phyloP scores from a whole-genome alignment of 225 moss, liverwort and hornwort species.

The Anthoceros angustus region DNA sequence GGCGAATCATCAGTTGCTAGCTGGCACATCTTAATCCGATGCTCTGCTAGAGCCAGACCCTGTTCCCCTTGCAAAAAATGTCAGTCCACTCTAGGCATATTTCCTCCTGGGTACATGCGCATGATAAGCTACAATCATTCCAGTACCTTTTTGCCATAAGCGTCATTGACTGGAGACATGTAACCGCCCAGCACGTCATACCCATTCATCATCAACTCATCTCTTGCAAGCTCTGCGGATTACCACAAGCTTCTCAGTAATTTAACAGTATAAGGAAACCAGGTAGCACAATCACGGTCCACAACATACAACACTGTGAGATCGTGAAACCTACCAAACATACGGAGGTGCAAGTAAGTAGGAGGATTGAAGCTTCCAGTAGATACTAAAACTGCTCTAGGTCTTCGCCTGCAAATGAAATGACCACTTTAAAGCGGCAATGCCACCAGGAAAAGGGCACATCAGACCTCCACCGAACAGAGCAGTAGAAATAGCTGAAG shows the following conservation, averaged over 20 bases:
- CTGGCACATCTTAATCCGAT: slow-evolving; percentile 76
- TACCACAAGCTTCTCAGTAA: not conserved
- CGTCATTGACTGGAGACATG: slow-evolving; percentile 86
- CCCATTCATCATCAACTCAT: slow-evolving; percentile 64
- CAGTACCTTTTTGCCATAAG: slow-evolving; percentile 73
- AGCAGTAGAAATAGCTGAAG: not conserved
- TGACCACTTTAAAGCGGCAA: not conserved
- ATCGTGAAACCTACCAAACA: slow-evolving; percentile 54
- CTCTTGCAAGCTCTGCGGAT: slow-evolving; percentile 65
- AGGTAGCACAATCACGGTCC: not conserved
- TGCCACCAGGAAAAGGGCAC: not conserved
- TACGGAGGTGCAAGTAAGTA: slow-evolving; percentile 94
- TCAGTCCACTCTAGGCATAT: not conserved
- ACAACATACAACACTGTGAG: not conserved
- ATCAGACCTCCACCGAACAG: not conserved
- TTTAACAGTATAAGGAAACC: not conserved
- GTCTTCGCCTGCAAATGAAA: slow-evolving; percentile 42
- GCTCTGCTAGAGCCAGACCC: slow-evolving; percentile 92
- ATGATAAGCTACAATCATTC: not conserved
- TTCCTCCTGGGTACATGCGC: not conserved
- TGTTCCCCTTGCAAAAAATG: slow-evolving; percentile 27
- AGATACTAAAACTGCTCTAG: slow-evolving; percentile 56
- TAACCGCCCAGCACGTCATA: slow-evolving; percentile 84
- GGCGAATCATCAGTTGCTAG: slow-evolving; percentile 74
- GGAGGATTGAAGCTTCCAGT: slow-evolving; percentile 94